Evolutionary conservation across 2,329 filamentous ascomycete genomes (phyloP).

Genomic region (Penicillium sumatraense): DNA sequence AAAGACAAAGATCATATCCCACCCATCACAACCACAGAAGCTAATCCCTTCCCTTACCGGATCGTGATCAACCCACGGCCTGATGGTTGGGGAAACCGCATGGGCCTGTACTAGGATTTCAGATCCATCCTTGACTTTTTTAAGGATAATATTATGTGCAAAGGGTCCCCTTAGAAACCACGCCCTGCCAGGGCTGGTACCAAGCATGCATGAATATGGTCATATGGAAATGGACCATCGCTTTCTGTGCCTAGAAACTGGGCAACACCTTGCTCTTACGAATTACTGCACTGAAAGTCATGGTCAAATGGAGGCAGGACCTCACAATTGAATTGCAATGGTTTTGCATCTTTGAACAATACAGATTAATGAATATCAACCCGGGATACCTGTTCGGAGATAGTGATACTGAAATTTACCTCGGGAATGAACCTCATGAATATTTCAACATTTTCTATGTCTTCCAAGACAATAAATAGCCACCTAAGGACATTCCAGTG

Average conservation of each 20-base stretch:
- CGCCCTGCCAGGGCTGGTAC: too few species aligned
- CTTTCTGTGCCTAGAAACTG: neutral
- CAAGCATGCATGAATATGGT: neutral
- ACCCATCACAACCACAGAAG: slow-evolving; percentile 87
- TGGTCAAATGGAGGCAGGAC: neutral
- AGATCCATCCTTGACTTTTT: too few species aligned
- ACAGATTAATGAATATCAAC: neutral
- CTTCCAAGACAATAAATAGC: too few species aligned
- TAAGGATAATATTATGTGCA: too few species aligned
- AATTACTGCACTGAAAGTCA: neutral
- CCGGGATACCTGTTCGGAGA: neutral
- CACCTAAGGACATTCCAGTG: too few species aligned
- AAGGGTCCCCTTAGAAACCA: too few species aligned
- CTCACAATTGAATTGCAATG: neutral
- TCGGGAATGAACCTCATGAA: neutral
- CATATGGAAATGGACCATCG: neutral
- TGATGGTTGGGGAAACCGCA: slow-evolving; percentile 77
- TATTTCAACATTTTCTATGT: too few species aligned
- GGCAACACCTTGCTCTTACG: too few species aligned
- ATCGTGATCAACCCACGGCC: slow-evolving; percentile 86
- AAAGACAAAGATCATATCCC: slow-evolving; percentile 94
- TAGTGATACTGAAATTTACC: neutral
- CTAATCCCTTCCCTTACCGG: slow-evolving; percentile 94
- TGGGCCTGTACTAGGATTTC: slow-evolving; percentile 72
- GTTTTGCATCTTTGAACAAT: neutral